Conservation (phyloP, 2,329 filamentous ascomycete genomes). For the Alternaria longipes region DNA sequence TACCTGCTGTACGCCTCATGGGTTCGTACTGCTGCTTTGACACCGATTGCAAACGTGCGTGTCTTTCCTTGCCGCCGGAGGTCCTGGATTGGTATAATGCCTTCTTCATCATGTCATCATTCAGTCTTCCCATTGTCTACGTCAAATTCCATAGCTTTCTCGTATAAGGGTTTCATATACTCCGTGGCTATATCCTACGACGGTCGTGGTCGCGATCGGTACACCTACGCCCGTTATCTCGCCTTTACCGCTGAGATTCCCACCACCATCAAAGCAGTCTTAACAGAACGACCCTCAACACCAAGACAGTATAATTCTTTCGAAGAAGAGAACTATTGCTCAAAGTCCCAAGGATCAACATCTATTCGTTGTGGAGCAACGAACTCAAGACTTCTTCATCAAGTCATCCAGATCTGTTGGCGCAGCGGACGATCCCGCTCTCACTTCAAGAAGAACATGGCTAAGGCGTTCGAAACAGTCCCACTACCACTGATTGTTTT, state of each 20-base stretch:
- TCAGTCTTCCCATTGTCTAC: background rate
- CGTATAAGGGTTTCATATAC: background rate
- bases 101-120: background rate
- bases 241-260: background rate
- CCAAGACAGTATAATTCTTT: background rate
- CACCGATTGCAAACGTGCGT: background rate
- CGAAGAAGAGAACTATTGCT: background rate
- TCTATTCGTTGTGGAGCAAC: background rate
- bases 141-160: background rate
- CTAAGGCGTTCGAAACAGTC: slow-evolving; percentile 10
- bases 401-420: slow-evolving; percentile 7
- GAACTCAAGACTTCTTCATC: background rate
- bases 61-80: background rate
- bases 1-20: too few relatives aligned
- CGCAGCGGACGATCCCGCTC: slow-evolving; percentile 1
- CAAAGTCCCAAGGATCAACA: background rate
- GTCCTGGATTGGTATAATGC: background rate
- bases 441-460: background rate
- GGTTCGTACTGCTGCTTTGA: background rate
- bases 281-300: background rate
- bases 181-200: background rate
- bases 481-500: background rate
- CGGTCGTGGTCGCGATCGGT: background rate
- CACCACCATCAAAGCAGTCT: background rate
- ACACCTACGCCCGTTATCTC: background rate